Base-by-base conservation (phyloP, 345 rosid species). In the Erodium maritimum region DNA sequence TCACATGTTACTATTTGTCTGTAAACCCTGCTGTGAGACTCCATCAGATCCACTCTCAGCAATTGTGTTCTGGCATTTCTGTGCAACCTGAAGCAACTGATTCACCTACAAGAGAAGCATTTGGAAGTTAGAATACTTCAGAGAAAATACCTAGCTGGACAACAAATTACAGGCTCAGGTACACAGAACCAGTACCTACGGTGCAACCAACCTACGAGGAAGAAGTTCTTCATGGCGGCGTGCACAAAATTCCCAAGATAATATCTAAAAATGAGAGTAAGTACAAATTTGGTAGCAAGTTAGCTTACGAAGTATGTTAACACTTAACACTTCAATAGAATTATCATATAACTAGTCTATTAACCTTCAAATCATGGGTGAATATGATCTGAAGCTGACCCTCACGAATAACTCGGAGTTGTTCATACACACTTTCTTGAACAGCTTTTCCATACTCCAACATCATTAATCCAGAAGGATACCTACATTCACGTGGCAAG, bases 241-340 rank as follows among this genome's bases (percentile, higher is more conserved):
- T 11, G 91, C 91, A 78, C 99, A 93, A 67, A 89, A 93, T 71
- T 93, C 99, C 99, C 99, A 93, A 21, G 91, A 87, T 66, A 93
- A 70, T 68, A 93, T 93, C 99, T 91, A 79, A 22, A 13, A 33
- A 56, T 54, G 21, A 8, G 50, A 17, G 1, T 18, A 4, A 19
- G 22, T 23, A 48, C 17, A 56, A 19, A 21, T 24, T 34, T 2
- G 23, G n/a, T 11, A 19, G 14, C 13, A 48, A 21, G 37, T 29
- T 29, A 29, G 37, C 9, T 29, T 42, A 55, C 22, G 21, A 8
- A 61, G 55, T 42, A 66, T 7, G 46, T 6, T 5, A 29, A 29
- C 37, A 29, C 8, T 3, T 29, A 29, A 29, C 37, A 29, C 8
- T 3, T 29, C 5, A 29, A 6, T 29, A 29, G 37, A 11, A 29